These are phyloP conservation scores for Galerina marginata DNA, from an alignment of 768 basidiomycete genomes.

Conservation along the genomic window DNA sequence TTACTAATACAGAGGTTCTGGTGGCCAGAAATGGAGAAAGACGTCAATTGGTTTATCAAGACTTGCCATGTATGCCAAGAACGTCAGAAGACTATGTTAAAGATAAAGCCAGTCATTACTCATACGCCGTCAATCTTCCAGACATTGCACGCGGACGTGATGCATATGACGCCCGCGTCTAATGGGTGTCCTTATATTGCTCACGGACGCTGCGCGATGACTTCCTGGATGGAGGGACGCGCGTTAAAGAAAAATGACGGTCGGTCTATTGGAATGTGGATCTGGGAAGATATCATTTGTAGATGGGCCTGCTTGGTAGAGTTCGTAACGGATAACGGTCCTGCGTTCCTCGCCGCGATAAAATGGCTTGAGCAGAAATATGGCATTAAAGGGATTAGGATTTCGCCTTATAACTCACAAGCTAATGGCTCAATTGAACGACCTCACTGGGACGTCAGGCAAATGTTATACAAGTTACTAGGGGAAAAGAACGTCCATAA, in stretches of 20 bases:
- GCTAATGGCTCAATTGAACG: slow-evolving; percentile 12
- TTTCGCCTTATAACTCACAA: too few relatives aligned
- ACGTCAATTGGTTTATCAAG: slow-evolving; percentile 30
- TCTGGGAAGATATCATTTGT: slow-evolving; percentile 32
- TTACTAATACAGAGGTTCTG: slow-evolving; percentile 28
- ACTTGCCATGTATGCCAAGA: slow-evolving; percentile 31
- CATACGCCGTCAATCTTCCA: slow-evolving; percentile 15
- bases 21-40: slow-evolving; percentile 34
- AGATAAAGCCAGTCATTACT: slow-evolving; percentile 23
- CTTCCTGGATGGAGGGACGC: slow-evolving; percentile 27
- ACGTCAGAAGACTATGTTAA: slow-evolving; percentile 20
- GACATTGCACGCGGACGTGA: slow-evolving; percentile 3
- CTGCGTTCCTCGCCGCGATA: too few relatives aligned
- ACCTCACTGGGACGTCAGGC: slow-evolving; percentile 24
- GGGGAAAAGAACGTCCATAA: not conserved
- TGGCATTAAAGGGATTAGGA: too few relatives aligned
- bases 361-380: too few relatives aligned
- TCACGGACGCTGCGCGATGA: slow-evolving; percentile 23
- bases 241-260: slow-evolving; percentile 26
- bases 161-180: slow-evolving; percentile 15
- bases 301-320: too few relatives aligned
- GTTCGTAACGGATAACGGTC: too few relatives aligned
- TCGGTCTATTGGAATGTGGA: slow-evolving; percentile 24
- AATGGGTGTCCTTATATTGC: slow-evolving; percentile 29
- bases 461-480: slow-evolving; percentile 17